Base-by-base conservation (phyloP, 2,329 filamentous ascomycete genomes). In the Ciborinia camelliae region DNA sequence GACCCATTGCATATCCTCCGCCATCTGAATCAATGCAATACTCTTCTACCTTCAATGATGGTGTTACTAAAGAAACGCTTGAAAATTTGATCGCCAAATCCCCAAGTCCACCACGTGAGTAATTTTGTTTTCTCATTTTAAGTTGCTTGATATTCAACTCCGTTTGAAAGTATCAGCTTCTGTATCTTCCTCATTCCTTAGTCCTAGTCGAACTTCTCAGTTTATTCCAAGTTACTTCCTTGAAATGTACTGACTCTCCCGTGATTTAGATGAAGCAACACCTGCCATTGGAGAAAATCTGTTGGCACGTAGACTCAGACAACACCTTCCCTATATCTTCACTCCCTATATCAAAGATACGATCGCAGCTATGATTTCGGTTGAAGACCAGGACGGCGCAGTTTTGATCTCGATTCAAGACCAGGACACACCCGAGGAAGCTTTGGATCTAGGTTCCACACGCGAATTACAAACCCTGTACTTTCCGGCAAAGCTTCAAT, bases 291-390 rank as follows among this genome's bases (percentile, higher is more conserved):
- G 37, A 28, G 50, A 57, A 26, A 41, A 43, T 10, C n/a, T 64
- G 12, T 23, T 64, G 26, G 26, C 35, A 6, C 62, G 62, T 28
- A 57, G 62, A 39, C 62, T 64, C 37, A 47, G n/a, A 30, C 57
- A 45, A 8, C 45, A 61, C 28, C 51, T 58, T 52, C 62, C 66
- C 1, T 61, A 64, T 35, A 64, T 67, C 18, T 67, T 58, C 39
- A 48, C 39, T 18, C 66, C 64, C 2, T 57, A 61, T 15, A 41
- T 67, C 20, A 52, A 48, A 20, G 41, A 50, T 37, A 62, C 64
- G 1, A 18, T 61, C 18, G 41, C 64, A 57, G 30, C 28, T 63
- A 15, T 59, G 14, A 37, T 59, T 14, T 59, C 55, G 10, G 28
- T 53, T 10, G 39, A 26, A 35, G 30, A 35, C 9, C 50, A 63